These are phyloP conservation scores for Phlyctochytrium bullatum DNA, from an alignment of 192 early-diverging fungal species.

Conservation along the genomic window DNA sequence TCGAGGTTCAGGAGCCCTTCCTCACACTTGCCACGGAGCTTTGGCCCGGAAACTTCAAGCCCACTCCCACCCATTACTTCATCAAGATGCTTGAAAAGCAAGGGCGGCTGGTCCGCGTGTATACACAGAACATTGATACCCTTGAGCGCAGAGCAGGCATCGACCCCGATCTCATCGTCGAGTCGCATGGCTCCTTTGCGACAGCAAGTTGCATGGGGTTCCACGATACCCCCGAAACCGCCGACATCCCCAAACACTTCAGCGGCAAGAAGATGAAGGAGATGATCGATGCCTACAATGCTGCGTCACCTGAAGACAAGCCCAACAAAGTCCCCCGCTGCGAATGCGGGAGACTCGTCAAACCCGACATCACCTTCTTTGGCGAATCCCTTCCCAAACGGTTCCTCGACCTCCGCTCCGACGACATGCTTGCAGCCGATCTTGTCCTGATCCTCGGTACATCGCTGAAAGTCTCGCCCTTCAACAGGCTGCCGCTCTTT, in stretches of 20 bases:
- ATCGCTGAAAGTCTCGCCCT: constrained; percentile 85
- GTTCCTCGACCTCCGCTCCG: background rate
- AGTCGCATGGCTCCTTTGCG: constrained; percentile 92
- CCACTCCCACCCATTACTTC: constrained; percentile 87
- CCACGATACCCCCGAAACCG: background rate
- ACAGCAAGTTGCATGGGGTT: constrained; percentile 73
- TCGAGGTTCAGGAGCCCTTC: constrained; percentile 77
- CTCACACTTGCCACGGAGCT: constrained; percentile 87
- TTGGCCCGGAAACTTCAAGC: constrained; percentile 69
- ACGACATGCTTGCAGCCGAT: constrained; percentile 56
- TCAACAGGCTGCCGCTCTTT: constrained; percentile 74
- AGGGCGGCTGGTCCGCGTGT: constrained; percentile 72
- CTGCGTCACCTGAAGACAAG: constrained; percentile 9
- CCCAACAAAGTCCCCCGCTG: constrained; percentile 57
- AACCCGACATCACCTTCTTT: constrained; percentile 96
- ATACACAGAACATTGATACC: constrained; percentile 98
- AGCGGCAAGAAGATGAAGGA: constrained; percentile 20
- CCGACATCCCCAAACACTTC: constrained; percentile 4
- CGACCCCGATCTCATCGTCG: constrained; percentile 66
- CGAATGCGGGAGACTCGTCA: constrained; percentile 64
- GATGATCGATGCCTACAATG: constrained; percentile 40
- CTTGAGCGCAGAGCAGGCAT: constrained; percentile 84
- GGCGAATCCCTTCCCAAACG: constrained; percentile 80
- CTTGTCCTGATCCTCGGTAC: constrained; percentile 93
- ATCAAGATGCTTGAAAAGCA: constrained; percentile 72